Conservation (phyloP, 2,329 filamentous ascomycete genomes). For the Botryotinia narcissicola region DNA sequence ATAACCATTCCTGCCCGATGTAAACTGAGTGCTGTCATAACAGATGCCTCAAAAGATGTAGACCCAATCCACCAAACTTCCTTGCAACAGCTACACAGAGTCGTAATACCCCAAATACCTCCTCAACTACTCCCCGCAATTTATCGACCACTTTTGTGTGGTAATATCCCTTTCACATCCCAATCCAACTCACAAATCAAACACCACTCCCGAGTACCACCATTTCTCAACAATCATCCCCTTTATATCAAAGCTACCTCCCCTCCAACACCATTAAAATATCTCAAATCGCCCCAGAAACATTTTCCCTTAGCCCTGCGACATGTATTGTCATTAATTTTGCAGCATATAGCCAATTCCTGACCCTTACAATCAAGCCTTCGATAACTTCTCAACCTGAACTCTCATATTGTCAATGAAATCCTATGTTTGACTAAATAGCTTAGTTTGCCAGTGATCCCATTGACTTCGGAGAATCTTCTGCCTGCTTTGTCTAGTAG, state of each 20-base stretch:
- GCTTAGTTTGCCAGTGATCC: not conserved
- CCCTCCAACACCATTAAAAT: accelerated
- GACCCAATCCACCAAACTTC: not conserved
- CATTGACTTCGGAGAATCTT: not conserved
- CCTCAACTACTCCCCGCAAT: not conserved
- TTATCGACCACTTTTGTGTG: accelerated
- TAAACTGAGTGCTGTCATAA: not conserved
- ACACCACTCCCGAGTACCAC: not conserved
- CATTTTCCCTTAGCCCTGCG: no score
- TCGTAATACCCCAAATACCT: not conserved
- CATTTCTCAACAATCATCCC: not conserved
- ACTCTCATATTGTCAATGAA: not conserved
- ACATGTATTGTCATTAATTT: no score
- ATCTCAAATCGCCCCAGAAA: not conserved
- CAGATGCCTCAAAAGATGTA: not conserved
- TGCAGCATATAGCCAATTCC: no score
- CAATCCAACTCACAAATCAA: not conserved
- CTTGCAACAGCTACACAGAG: not conserved
- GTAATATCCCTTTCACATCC: accelerated
- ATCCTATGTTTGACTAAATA: not conserved
- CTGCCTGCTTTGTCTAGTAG: not conserved
- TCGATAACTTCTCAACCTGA: not conserved
- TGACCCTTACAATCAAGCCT: accelerated
- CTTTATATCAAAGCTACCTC: accelerated
- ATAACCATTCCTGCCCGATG: not conserved